Percentiles rank a stretch among this genome's conserved stretches.
phyloP scores from a whole-genome alignment of 2,329 filamentous ascomycete species.

The Fusarium staphyleae region DNA sequence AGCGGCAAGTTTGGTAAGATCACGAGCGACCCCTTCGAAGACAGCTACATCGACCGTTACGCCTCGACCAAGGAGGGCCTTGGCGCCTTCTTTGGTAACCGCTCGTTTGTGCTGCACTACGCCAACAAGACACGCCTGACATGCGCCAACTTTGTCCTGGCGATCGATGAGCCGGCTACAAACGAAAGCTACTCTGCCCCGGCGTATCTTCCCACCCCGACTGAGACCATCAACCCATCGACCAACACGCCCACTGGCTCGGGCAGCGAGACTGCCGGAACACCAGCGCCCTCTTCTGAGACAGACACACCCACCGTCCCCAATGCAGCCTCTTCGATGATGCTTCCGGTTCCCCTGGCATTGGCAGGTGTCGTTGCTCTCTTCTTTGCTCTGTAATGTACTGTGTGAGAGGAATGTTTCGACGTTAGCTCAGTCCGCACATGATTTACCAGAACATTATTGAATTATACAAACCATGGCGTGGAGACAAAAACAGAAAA shows the following conservation, averaged over 20 bases:
- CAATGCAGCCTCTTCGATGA: constrained; percentile 26
- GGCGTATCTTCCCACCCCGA: constrained; percentile 30
- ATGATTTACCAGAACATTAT: constrained; percentile 2
- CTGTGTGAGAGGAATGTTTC: neutral
- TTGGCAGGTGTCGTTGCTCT: constrained; percentile 24
- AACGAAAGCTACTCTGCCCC: constrained; percentile 29
- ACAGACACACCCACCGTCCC: constrained; percentile 11
- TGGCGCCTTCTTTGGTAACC: constrained; percentile 69
- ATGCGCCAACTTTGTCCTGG: constrained; percentile 66
- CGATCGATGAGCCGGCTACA: constrained; percentile 15
- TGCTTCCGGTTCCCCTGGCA: constrained; percentile 20
- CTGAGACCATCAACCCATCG: constrained; percentile 25
- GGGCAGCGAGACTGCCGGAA: constrained; percentile 4
- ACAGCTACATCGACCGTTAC: constrained; percentile 63
- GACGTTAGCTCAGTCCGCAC: neutral
- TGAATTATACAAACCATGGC: constrained; percentile 13
- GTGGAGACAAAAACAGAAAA: constrained; percentile 3
- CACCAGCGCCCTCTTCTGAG: constrained; percentile 16
- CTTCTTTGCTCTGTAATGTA: constrained; percentile 19
- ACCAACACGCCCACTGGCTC: constrained; percentile 22
- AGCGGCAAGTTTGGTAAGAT: constrained; percentile 76
- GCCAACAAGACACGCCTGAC: constrained; percentile 69
- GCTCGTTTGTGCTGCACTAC: constrained; percentile 69
- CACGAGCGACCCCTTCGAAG: constrained; percentile 56
- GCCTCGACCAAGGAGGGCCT: constrained; percentile 60